Conservation (phyloP, 306 rosid genomes). For the apple (Malus domestica) region DNA sequence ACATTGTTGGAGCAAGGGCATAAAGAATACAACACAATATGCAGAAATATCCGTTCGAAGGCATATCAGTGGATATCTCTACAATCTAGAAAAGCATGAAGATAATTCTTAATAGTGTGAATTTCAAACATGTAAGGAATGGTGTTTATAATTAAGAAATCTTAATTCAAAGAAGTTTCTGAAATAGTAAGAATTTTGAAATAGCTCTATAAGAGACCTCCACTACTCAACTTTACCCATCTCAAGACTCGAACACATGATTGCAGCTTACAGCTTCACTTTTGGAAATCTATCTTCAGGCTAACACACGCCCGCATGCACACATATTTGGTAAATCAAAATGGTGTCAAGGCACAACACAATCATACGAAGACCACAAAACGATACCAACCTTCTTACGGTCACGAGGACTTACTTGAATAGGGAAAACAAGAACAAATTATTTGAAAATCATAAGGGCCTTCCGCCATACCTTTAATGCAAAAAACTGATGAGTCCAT, state of each 20-base stretch:
- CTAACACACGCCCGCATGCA: background rate
- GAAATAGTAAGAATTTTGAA: background rate
- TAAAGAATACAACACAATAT: constrained; percentile 5
- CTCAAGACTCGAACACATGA: background rate
- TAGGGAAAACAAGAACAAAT: background rate
- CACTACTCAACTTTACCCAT: background rate
- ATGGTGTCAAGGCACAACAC: background rate
- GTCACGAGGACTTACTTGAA: background rate
- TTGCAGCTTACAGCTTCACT: background rate
- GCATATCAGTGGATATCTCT: background rate
- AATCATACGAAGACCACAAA: background rate
- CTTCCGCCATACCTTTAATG: constrained; percentile 64
- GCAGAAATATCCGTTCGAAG: constrained; percentile 2
- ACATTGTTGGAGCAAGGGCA: constrained; percentile 5
- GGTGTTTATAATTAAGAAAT: background rate
- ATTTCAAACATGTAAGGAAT: background rate
- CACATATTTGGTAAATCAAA: background rate
- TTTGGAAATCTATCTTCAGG: background rate
- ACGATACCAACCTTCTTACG: background rate
- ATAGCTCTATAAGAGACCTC: background rate
- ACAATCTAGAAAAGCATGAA: background rate
- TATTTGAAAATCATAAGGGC: background rate
- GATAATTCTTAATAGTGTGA: background rate
- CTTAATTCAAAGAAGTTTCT: background rate
- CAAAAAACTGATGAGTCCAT: constrained; percentile 97